Evolutionary conservation across 2,329 filamentous ascomycete genomes (phyloP).

Genomic region (Curvularia sp.): DNA sequence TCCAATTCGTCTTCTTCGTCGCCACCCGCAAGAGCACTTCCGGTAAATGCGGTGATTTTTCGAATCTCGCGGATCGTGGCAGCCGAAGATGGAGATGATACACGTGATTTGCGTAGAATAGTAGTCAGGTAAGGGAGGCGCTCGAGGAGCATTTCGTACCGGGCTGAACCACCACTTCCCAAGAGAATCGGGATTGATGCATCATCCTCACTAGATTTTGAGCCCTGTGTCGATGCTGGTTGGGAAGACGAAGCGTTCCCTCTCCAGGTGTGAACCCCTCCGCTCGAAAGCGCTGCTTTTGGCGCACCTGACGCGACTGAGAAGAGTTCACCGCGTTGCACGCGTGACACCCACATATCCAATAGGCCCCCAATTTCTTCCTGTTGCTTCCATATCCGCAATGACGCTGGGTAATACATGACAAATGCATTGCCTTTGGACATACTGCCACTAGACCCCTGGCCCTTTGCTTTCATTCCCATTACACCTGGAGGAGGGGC

Average conservation of each 20-base stretch:
- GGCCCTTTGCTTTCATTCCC: slow-evolving; percentile 42
- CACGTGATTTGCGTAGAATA: slow-evolving; percentile 57
- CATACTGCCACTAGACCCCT: slow-evolving; percentile 24
- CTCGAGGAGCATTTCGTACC: slow-evolving; percentile 79
- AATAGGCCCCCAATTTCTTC: slow-evolving; percentile 82
- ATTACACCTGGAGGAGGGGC: slow-evolving; percentile 50
- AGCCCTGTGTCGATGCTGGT: slow-evolving; percentile 10
- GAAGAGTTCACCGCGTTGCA: slow-evolving; percentile 54
- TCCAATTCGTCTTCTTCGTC: slow-evolving; percentile 47
- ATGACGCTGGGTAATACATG: slow-evolving; percentile 89
- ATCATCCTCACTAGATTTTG: slow-evolving; percentile 23
- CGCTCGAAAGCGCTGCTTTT: slow-evolving; percentile 34
- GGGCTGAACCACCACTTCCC: slow-evolving; percentile 67
- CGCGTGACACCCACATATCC: slow-evolving; percentile 70
- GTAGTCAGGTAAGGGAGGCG: slow-evolving; percentile 83
- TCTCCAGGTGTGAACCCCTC: slow-evolving; percentile 52
- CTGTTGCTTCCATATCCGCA: slow-evolving; percentile 81
- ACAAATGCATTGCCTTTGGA: slow-evolving; percentile 70
- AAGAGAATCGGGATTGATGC: slow-evolving; percentile 52
- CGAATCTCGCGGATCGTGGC: slow-evolving; percentile 65
- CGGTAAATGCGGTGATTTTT: slow-evolving; percentile 70
- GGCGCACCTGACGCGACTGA: slow-evolving; percentile 33
- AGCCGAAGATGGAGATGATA: slow-evolving; percentile 28
- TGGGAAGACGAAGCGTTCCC: slow-evolving; percentile 30
- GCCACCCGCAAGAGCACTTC: slow-evolving; percentile 14